Base-by-base conservation (phyloP, 441 rosid genomes). In the Sinapis alba region DNA sequence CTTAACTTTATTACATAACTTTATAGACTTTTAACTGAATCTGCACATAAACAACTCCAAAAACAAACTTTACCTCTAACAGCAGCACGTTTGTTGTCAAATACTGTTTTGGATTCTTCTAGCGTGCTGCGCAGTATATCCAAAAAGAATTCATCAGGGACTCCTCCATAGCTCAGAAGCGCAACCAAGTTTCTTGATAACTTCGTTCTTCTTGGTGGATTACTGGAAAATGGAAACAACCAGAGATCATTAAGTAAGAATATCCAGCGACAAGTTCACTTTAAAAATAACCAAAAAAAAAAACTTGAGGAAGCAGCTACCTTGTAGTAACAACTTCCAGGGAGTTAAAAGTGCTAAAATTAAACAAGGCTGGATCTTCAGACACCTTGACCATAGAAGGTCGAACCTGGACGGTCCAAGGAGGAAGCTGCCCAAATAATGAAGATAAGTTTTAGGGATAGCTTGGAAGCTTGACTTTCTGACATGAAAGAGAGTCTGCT, bases 361-460 rank as follows among this genome's bases (percentile, higher is more conserved):
- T 63, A 64, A 78, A 61, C 36, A 80, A 43, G 34, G 66, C 13
- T 26, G 27, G 65, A 83, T 85, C 91, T 23, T 62, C 36, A 23
- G 72, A 3, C 54, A 90, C 96, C 80, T 94, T 94, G 58, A 86
- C 80, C 99, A 92, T 92, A 21, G 96, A 88, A 0, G 60, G 83
- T 32, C 94, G 83, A 62, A 90, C 80, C 27, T 76, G 80, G 69
- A 94, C 84, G 18, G 92, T 90, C 68, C 27, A 64, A 15, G 73
- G 61, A n/a, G 72, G 87, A 62, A 92, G 84, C 97, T 91, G 50
- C 72, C 75, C 58, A 32, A 71, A 81, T 20, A 65, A 30, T 54
- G 36, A 73, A 36, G 16, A 53, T 8, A 32, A 38, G n/a, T 12
- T 38, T 38, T 38, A 38, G 47, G 47, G n/a, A 15, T 47, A 60